Evolutionary conservation across 345 rosid genomes (phyloP).

Genomic region (Mallotus nudiflorus): DNA sequence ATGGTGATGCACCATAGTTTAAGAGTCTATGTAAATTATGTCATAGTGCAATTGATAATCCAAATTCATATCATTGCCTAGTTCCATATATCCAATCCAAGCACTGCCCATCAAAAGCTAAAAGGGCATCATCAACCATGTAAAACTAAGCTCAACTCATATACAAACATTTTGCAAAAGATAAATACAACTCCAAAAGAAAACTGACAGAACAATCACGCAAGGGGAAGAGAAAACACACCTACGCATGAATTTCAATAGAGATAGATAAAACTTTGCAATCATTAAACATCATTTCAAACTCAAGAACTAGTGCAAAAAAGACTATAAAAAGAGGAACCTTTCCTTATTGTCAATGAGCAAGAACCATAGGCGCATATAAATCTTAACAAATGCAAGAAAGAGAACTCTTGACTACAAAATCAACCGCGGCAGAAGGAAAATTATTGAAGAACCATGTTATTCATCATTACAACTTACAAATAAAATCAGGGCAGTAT

Average conservation of each 20-base stretch:
- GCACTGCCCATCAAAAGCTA: not conserved
- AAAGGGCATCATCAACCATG: not conserved
- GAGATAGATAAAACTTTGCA: not conserved
- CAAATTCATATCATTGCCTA: not conserved
- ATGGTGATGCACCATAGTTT: too few relatives aligned
- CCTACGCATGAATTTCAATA: not conserved
- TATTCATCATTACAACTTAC: constrained; percentile 1
- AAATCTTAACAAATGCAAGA: too few relatives aligned
- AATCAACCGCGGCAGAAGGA: not conserved
- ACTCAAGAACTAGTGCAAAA: not conserved
- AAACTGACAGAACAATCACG: not conserved
- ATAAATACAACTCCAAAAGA: not conserved
- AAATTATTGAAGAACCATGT: not conserved
- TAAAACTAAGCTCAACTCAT: not conserved
- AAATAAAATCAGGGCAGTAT: not conserved
- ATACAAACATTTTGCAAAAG: not conserved
- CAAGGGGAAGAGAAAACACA: not conserved
- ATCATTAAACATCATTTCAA: not conserved
- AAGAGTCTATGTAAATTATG: not conserved
- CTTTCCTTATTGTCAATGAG: not conserved
- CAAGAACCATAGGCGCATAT: not conserved
- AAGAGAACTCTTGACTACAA: not conserved
- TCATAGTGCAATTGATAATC: not conserved
- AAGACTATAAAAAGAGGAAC: too few relatives aligned
- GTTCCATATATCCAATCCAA: not conserved